A percentile compares a stretch with the other conserved stretches of the same genome.
Conservation (phyloP, 2,329 filamentous ascomycete species). For the Coniella lustricola region DNA sequence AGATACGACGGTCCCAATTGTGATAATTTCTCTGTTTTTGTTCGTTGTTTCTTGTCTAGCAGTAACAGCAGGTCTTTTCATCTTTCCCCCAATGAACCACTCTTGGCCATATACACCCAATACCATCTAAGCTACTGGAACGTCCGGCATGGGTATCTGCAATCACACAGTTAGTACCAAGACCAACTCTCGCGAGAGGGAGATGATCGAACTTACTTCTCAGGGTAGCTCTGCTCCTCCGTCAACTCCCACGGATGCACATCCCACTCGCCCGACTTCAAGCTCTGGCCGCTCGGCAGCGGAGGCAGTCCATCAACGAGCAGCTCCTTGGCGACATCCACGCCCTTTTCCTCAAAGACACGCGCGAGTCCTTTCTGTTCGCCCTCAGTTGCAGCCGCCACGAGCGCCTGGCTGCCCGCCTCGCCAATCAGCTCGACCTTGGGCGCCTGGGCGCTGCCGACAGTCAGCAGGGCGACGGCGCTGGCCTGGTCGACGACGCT, state of each 20-base stretch:
- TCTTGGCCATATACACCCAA: background rate
- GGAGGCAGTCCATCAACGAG: constrained; percentile 78
- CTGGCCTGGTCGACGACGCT: constrained; percentile 79
- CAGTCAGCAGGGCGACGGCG: constrained; percentile 73
- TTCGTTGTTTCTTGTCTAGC: constrained; percentile 1
- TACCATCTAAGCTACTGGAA: constrained; percentile 40
- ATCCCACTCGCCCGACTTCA: constrained; percentile 47
- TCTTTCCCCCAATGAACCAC: background rate
- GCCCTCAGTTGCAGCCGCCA: constrained; percentile 68
- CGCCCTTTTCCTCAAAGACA: constrained; percentile 59
- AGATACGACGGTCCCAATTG: background rate
- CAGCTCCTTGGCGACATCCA: constrained; percentile 48
- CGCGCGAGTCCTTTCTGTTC: constrained; percentile 63
- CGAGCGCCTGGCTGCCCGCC: constrained; percentile 55
- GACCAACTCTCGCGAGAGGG: background rate
- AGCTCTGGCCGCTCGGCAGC: constrained; percentile 64
- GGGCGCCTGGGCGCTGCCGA: constrained; percentile 74
- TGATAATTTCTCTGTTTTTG: constrained; percentile 8
- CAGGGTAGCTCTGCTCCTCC: constrained; percentile 63
- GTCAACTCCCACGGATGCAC: constrained; percentile 62
- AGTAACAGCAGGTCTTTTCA: background rate
- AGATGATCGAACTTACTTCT: constrained; percentile 46
- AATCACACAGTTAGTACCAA: constrained; percentile 26
- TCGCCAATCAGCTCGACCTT: constrained; percentile 74
- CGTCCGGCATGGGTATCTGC: constrained; percentile 57